A percentile compares a stretch with the other conserved stretches of the same genome.
These are phyloP conservation scores for Verticillium longisporum DNA, from an alignment of 2,329 filamentous ascomycete species.

Conservation along the genomic window DNA sequence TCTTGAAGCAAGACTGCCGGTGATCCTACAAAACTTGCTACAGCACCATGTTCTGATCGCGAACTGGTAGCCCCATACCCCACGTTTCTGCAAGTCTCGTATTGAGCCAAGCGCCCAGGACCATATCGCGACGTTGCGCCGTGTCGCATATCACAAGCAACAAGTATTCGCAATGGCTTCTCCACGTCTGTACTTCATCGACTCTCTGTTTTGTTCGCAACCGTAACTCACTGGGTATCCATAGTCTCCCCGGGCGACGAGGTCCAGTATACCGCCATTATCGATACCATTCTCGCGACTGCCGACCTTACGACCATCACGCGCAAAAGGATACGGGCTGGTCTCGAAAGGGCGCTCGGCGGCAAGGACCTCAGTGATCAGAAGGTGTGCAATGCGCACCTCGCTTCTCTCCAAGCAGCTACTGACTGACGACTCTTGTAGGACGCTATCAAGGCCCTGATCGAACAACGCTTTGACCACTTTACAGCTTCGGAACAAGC, in stretches of 20 bases:
- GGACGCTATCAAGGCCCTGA: slow-evolving; percentile 65
- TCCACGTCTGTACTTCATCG: slow-evolving; percentile 3
- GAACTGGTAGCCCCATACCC: background rate
- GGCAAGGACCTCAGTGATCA: slow-evolving; percentile 52
- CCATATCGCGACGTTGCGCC: background rate
- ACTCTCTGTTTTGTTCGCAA: too few species aligned
- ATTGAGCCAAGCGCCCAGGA: background rate
- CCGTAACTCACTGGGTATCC: background rate
- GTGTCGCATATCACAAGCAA: background rate
- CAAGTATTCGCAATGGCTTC: slow-evolving; percentile 6
- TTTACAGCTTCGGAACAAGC: slow-evolving; percentile 42
- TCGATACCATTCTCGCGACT: slow-evolving; percentile 51
- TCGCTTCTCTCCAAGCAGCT: background rate
- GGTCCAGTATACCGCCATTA: slow-evolving; percentile 47
- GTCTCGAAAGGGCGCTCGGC: slow-evolving; percentile 45
- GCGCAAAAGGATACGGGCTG: slow-evolving; percentile 54
- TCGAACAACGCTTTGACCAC: slow-evolving; percentile 68
- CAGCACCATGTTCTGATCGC: background rate
- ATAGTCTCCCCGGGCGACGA: slow-evolving; percentile 45
- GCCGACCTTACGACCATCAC: slow-evolving; percentile 57
- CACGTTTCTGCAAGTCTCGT: background rate
- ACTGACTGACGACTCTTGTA: slow-evolving; percentile 21
- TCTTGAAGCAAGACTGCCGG: too few species aligned
- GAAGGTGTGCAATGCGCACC: slow-evolving; percentile 36
- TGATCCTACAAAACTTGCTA: background rate